phyloP scores from a whole-genome alignment of 2,329 filamentous ascomycete genomes.

The Teratosphaeria gauchensis region DNA sequence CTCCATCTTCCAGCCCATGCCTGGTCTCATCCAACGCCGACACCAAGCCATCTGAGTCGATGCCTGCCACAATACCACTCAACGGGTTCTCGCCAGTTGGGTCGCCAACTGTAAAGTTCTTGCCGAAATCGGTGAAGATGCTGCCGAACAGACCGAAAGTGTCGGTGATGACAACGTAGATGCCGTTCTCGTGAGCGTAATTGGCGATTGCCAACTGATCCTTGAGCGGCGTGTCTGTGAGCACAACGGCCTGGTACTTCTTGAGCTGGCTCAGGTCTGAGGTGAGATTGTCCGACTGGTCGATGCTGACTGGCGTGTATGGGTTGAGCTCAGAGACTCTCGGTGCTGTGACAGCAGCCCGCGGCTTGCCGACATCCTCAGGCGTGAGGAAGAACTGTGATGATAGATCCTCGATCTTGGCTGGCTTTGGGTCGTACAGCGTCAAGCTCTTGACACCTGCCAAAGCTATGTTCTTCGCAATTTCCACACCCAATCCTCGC shows the following conservation, averaged over 20 bases:
- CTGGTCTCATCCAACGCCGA: slow-evolving; percentile 90
- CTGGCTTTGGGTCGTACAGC: slow-evolving; percentile 79
- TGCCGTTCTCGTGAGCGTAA: slow-evolving; percentile 88
- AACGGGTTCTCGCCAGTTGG: slow-evolving; percentile 80
- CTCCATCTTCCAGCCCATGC: slow-evolving; percentile 91
- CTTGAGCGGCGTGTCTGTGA: slow-evolving; percentile 73
- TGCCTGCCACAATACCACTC: slow-evolving; percentile 79
- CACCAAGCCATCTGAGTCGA: slow-evolving; percentile 82
- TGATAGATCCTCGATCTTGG: slow-evolving; percentile 78
- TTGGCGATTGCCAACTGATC: slow-evolving; percentile 78
- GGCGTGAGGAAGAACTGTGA: slow-evolving; percentile 92
- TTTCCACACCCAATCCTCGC: slow-evolving; percentile 91
- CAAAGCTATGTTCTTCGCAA: slow-evolving; percentile 96
- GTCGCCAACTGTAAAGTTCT: slow-evolving; percentile 85
- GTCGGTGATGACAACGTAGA: slow-evolving; percentile 79
- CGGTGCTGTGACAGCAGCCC: slow-evolving; percentile 77
- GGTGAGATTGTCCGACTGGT: slow-evolving; percentile 54
- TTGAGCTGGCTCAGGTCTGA: slow-evolving; percentile 73
- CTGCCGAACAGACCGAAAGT: slow-evolving; percentile 90
- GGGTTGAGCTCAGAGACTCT: slow-evolving; percentile 90
- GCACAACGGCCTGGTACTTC: slow-evolving; percentile 83
- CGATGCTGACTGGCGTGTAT: slow-evolving; percentile 83
- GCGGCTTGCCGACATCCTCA: slow-evolving; percentile 82
- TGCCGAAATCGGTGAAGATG: slow-evolving; percentile 95
- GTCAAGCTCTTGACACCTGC: slow-evolving; percentile 97